phyloP scores from a whole-genome alignment of 768 basidiomycete genomes.

The Tephrocybe sp. region DNA sequence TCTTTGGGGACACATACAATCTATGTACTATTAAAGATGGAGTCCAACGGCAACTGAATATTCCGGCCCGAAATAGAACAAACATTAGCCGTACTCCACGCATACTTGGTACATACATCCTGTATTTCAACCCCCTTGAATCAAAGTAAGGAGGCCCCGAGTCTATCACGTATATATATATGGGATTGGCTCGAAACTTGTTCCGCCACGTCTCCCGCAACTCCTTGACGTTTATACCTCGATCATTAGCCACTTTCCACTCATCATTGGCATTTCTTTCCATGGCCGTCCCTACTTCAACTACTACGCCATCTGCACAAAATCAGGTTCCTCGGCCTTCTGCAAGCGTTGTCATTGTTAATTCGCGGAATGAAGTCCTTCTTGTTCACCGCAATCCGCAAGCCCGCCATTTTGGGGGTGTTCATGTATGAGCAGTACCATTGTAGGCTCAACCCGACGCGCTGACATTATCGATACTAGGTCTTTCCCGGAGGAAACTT shows the following conservation, averaged over 20 bases:
- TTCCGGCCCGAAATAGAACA: too few relatives aligned
- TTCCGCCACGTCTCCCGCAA: slow-evolving; percentile 3
- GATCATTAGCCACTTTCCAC: not conserved
- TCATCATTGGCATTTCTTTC: not conserved
- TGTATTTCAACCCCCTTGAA: too few relatives aligned
- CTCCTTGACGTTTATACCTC: not conserved
- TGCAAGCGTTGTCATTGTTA: slow-evolving; percentile 67
- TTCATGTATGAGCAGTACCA: slow-evolving; percentile 49
- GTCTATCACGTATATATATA: not conserved
- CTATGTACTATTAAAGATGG: too few relatives aligned
- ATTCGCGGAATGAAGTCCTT: slow-evolving; percentile 64
- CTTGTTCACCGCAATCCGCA: slow-evolving; percentile 71
- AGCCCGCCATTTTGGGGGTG: slow-evolving; percentile 62
- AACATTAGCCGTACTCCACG: too few relatives aligned
- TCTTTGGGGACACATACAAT: too few relatives aligned
- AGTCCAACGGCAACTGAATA: too few relatives aligned
- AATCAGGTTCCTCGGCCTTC: slow-evolving; percentile 51
- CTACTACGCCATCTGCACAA: not conserved
- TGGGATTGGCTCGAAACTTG: slow-evolving; percentile 1
- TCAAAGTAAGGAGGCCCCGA: not conserved
- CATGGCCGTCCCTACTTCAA: slow-evolving; percentile 15
- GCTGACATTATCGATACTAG: slow-evolving; percentile 31
- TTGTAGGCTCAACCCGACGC: not conserved
- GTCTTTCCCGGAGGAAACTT: slow-evolving; percentile 79
- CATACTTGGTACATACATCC: too few relatives aligned